phyloP scores from a whole-genome alignment of 768 basidiomycete genomes.

The Cystobasidium ongulense region DNA sequence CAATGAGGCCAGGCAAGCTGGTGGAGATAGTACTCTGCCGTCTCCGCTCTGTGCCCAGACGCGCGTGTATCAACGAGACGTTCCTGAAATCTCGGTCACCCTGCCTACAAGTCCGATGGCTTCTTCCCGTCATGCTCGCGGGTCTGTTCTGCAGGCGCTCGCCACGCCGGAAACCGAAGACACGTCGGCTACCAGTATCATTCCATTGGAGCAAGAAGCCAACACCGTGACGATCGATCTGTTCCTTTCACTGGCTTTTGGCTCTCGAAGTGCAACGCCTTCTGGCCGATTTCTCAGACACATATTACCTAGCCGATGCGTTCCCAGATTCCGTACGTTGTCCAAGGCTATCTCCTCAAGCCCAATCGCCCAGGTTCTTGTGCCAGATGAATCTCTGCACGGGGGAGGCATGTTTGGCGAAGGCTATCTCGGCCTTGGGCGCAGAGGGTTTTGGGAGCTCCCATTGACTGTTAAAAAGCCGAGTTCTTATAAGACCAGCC shows the following conservation, averaged over 20 bases:
- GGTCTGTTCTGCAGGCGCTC: too few relatives aligned
- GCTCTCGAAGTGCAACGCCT: background rate
- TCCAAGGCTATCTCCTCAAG: background rate
- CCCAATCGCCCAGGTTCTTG: background rate
- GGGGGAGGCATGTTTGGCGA: background rate
- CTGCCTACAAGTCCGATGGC: background rate
- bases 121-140: background rate
- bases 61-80: background rate
- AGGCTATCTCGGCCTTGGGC: background rate
- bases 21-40: background rate
- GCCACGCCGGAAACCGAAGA: too few relatives aligned
- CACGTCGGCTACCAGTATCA: too few relatives aligned
- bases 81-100: background rate
- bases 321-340: background rate
- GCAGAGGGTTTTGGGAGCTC: slow-evolving; percentile 15
- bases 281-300: background rate
- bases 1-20: too few relatives aligned
- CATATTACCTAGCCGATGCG: background rate
- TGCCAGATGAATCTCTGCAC: background rate
- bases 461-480: background rate
- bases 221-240: background rate
- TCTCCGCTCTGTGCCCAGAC: background rate
- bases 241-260: background rate
- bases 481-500: background rate
- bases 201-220: background rate